phyloP scores from a whole-genome alignment of 106 monocot genomes.

The Acorus calamus region DNA sequence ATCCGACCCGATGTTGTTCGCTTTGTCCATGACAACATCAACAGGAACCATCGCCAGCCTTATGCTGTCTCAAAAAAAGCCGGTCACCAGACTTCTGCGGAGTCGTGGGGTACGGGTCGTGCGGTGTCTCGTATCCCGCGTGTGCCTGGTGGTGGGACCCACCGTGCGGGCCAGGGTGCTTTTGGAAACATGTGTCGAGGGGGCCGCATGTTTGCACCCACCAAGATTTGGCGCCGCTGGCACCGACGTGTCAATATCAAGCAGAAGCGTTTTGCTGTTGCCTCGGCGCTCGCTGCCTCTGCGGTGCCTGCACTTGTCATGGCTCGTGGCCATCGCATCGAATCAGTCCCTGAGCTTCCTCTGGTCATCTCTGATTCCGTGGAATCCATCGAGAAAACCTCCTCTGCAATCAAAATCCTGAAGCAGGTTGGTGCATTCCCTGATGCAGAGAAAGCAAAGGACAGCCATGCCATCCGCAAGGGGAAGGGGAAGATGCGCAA shows the following conservation, averaged over 20 bases:
- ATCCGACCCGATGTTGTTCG: conserved; percentile 61
- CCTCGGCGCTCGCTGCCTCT: conserved; percentile 50
- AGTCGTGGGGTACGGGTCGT: conserved; percentile 83
- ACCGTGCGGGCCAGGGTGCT: conserved; percentile 73
- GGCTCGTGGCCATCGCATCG: conserved; percentile 57
- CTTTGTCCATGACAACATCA: conserved; percentile 44
- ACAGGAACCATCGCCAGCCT: conserved; percentile 48
- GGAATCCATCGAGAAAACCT: conserved; percentile 60
- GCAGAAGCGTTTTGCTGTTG: conserved; percentile 37
- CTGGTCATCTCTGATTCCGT: conserved; percentile 59
- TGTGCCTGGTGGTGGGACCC: conserved; percentile 77
- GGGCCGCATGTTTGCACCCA: conserved; percentile 85
- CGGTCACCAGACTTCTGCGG: conserved; percentile 88
- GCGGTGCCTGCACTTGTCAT: conserved; percentile 46
- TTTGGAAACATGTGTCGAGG: conserved; percentile 67
- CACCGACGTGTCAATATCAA: conserved; percentile 51
- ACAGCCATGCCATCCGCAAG: conserved; percentile 41
- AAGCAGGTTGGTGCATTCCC: conserved; percentile 55
- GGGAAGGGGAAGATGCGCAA: conserved; percentile 88
- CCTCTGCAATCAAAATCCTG: conserved; percentile 55
- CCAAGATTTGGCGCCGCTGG: conserved; percentile 77
- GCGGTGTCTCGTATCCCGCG: conserved; percentile 83
- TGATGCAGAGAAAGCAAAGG: conserved; percentile 80
- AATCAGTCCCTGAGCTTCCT: conserved; percentile 48
- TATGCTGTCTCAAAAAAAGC: conserved; percentile 58